phyloP scores from a whole-genome alignment of 164 flowering plant genomes.

The Pachysandra terminalis region DNA sequence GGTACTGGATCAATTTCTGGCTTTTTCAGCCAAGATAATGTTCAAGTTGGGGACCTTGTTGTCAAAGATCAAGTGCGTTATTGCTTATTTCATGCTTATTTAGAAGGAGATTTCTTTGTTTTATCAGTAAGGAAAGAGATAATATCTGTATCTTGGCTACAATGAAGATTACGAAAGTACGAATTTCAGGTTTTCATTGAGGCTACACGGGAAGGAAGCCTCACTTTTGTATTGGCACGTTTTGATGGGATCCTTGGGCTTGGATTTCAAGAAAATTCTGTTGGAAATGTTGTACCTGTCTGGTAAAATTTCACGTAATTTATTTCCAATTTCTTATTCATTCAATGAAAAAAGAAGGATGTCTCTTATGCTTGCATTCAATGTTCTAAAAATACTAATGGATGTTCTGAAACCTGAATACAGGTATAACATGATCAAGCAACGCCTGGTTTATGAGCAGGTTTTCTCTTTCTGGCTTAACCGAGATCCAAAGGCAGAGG shows the following conservation, averaged over 20 bases:
- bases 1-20: slow-evolving; percentile 62
- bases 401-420: not conserved
- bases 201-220: slow-evolving; percentile 38
- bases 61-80: slow-evolving; percentile 48
- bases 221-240: slow-evolving; percentile 28
- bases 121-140: no score
- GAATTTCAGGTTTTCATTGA: slow-evolving; percentile 49
- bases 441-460: slow-evolving; percentile 35
- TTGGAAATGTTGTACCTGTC: slow-evolving; percentile 43
- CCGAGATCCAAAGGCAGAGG: slow-evolving; percentile 26
- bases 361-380: no score
- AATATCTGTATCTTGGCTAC: not conserved
- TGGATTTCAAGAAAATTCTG: slow-evolving; percentile 53
- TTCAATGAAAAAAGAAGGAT: no score
- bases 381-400: not conserved
- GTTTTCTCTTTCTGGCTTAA: slow-evolving; percentile 66
- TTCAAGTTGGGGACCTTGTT: slow-evolving; percentile 40
- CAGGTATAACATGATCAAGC: slow-evolving; percentile 60
- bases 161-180: not conserved
- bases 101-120: no score
- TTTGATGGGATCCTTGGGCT: slow-evolving; percentile 70
- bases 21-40: slow-evolving; percentile 55
- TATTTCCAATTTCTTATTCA: no score
- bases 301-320: slow-evolving; percentile 34
- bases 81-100: not conserved